phyloP scores from a whole-genome alignment of 768 basidiomycete genomes.

The Tubosaeta sp. region DNA sequence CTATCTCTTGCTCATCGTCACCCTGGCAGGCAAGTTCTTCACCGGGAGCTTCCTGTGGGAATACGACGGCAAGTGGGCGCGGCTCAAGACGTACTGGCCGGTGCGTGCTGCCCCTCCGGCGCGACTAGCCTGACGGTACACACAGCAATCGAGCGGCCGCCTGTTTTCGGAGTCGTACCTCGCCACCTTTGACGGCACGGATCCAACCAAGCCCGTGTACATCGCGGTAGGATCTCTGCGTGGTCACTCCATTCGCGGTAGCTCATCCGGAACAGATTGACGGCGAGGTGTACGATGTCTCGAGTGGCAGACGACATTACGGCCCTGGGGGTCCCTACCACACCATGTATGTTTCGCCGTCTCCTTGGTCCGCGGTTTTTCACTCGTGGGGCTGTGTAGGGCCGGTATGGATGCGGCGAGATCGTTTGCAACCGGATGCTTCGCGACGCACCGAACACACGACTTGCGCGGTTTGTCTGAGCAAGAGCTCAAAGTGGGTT shows the following conservation, averaged over 20 bases:
- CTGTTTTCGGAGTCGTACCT: slow-evolving; percentile 74
- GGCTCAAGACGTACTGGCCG: slow-evolving; percentile 60
- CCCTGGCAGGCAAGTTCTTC: slow-evolving; percentile 75
- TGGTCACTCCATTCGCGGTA: slow-evolving; percentile 2
- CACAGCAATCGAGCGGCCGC: slow-evolving; percentile 49
- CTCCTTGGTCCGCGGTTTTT: slow-evolving; percentile 18
- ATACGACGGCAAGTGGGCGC: slow-evolving; percentile 59
- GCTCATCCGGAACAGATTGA: slow-evolving; percentile 59
- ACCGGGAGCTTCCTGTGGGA: slow-evolving; percentile 89
- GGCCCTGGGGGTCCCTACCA: slow-evolving; percentile 86
- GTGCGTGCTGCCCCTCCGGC: slow-evolving; percentile 33
- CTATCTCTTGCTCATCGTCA: slow-evolving; percentile 46
- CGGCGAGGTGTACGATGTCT: slow-evolving; percentile 90
- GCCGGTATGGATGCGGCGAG: slow-evolving; percentile 88
- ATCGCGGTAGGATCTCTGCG: slow-evolving; percentile 59
- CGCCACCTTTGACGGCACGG: slow-evolving; percentile 65
- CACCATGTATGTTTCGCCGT: slow-evolving; percentile 46
- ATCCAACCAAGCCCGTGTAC: slow-evolving; percentile 66
- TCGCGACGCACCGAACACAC: slow-evolving; percentile 85
- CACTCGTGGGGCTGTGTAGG: slow-evolving; percentile 37
- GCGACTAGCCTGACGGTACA: not conserved
- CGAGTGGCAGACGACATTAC: slow-evolving; percentile 69
- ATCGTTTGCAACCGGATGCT: slow-evolving; percentile 92
- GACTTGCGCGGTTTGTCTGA: slow-evolving; percentile 80
- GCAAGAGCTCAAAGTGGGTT: slow-evolving; percentile 62